Base-by-base conservation (phyloP, 2,329 filamentous ascomycete species). In the Neonectria punicea region DNA sequence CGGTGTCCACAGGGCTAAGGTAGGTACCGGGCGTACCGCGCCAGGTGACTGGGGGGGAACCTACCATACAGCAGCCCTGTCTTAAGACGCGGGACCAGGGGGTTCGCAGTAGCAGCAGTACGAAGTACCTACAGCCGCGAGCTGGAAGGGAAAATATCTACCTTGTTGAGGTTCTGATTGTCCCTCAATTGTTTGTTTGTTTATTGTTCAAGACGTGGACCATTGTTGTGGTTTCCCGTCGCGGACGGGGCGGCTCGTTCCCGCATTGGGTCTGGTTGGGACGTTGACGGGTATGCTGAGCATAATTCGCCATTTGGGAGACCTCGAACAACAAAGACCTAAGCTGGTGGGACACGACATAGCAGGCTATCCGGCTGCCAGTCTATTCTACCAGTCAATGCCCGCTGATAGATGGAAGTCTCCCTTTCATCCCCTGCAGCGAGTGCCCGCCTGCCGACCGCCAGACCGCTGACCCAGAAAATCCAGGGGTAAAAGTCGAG, bases 1-100 rank as follows among this genome's bases (percentile, higher is more conserved):
- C 36, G 43, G 56, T 60, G 61, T 59, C 61, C 61, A 64, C 61
- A 64, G 61, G 56, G 61, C 39, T 43, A 39, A 39, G 36, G 36
- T 39, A 43, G 39, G 39, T 20, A 43, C 39, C 39, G 39, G 14
- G 3, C 14, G 56, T 59, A 64, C 61, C 25, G 51, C 44, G 36
- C 56, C 61, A 51, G 61, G 60, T 44, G 61, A 34, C 30, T 47
- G 58, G 57, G 57, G 47, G 25, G 25, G 22, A 22, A 18, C 25
- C 32, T 39, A 47, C 30, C 28, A 20, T 14, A 47, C 10, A 32
- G 36, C 34, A 41, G n/a, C n/a, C 7, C 39, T 18, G 39, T 18
- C n/a, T n/a, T 20, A 43, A 43, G 39, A 41, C 39, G 34, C 34
- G 34, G 34, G 39, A 20, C 49, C 57, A 60, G 50, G 56, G 56